Base-by-base conservation (phyloP, 768 basidiomycete genomes). In the Gymnopilus dilepis region DNA sequence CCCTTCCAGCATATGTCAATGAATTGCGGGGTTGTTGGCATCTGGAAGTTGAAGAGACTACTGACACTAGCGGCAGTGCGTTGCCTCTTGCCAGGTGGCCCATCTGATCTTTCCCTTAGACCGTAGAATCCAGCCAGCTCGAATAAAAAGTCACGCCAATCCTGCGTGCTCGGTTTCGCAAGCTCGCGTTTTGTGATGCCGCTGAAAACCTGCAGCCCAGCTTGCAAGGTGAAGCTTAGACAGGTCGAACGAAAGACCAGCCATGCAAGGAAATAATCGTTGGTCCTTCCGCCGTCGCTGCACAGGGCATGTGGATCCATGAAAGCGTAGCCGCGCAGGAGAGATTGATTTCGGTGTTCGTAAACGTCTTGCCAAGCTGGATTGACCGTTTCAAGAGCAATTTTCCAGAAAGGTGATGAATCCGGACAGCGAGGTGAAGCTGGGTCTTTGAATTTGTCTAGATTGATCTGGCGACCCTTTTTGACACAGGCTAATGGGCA, bases 81-180 rank as follows among this genome's bases (percentile, higher is more conserved):
- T 15, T 15, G 15, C 13, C 22, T 31, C 6, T 50, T 24, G 31
- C 19, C 17, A 30, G 41, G 19, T 31, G 5, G 22, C n/a, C 11
- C 31, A n/a, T n/a, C 48, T 11, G 15, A 9, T 2, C 13, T 9
- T 6, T 28, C 12, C 6, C 22, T 9, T 8, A 26, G 40, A 0
- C 17, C 17, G 17, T n/a, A 34, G 1, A 26, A 5, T 33, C 5
- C 7, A 21, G 19, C 17, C 1, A 24, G 30, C 26, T 43, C 21
- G 12, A 33, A 15, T 1, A 63, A 22, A 24, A 42, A 58, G n/a
- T 56, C 28, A 13, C 28, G 58, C 61, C 61, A 63, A 17, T 58
- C 19, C 56, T 63, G 61, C 11, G 61, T 34, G 5, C 22, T 15
- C 31, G 57, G 61, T 15, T 24, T 41, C 4, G 22, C 34, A 34